Percentiles rank a stretch among this genome's conserved stretches.
These are phyloP conservation scores for Cardamine resedifolia DNA, from an alignment of 345 rosid genomes.

Conservation along the genomic window DNA sequence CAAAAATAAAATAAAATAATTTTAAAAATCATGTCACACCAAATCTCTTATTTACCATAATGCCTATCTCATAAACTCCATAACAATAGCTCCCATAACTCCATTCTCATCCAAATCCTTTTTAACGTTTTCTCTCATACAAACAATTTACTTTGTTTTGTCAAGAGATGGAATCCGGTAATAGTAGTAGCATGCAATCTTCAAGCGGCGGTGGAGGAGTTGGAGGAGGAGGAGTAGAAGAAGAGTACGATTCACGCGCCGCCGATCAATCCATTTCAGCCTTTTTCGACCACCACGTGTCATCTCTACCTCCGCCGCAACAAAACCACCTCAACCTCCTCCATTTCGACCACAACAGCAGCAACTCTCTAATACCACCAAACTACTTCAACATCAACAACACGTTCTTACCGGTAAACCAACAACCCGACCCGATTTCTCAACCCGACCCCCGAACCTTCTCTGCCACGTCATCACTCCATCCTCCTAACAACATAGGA, in stretches of 20 bases:
- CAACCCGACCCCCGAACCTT: conserved; percentile 54
- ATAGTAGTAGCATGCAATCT: conserved; percentile 81
- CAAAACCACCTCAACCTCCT: conserved; percentile 38
- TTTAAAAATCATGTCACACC: conserved; percentile 16
- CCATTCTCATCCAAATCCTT: not conserved
- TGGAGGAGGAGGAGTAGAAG: conserved; percentile 44
- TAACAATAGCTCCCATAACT: not conserved
- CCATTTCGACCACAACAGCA: conserved; percentile 37
- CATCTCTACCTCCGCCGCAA: conserved; percentile 39
- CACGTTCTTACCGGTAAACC: conserved; percentile 52
- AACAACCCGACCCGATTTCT: conserved; percentile 48
- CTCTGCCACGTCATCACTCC: conserved; percentile 46
- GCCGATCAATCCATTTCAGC: conserved; percentile 50
- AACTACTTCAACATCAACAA: conserved; percentile 63
- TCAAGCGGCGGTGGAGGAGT: conserved; percentile 53
- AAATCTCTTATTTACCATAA: conserved; percentile 21
- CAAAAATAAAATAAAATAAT: conserved; percentile 17
- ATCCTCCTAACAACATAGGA: conserved; percentile 28
- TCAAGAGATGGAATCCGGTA: conserved; percentile 69
- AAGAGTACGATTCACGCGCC: conserved; percentile 77
- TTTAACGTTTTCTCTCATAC: conserved; percentile 25
- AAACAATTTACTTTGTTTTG: not conserved
- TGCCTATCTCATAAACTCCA: conserved; percentile 14
- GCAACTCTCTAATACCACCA: conserved; percentile 46
- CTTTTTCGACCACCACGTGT: conserved; percentile 44